phyloP scores from a whole-genome alignment of 352 stramenopile species.

The Blastocystis sp. region DNA sequence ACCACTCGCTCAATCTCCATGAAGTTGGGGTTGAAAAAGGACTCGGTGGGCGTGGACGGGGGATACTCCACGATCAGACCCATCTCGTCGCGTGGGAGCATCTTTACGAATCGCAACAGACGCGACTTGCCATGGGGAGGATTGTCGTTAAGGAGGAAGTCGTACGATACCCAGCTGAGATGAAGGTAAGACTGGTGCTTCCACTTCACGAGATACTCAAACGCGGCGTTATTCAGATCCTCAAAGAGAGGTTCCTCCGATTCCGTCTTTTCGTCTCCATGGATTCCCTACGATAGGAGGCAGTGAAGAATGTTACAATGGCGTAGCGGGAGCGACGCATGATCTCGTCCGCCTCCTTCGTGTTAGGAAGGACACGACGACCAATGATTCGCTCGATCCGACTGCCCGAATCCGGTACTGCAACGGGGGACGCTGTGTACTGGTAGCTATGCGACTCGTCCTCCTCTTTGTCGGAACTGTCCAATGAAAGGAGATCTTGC shows the following conservation, averaged over 20 bases:
- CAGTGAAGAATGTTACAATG: not conserved
- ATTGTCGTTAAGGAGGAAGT: slow-evolving; percentile 29
- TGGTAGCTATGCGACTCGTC: not conserved
- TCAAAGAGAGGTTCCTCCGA: not conserved
- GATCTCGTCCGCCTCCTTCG: slow-evolving; percentile 7
- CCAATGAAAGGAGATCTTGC: not conserved
- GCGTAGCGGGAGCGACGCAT: slow-evolving; percentile 28
- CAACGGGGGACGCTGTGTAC: not conserved
- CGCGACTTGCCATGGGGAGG: slow-evolving; percentile 48
- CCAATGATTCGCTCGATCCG: slow-evolving; percentile 54
- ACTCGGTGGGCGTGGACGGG: slow-evolving; percentile 11
- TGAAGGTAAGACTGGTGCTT: slow-evolving; percentile 88
- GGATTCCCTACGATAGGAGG: not conserved
- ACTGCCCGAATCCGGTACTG: not conserved
- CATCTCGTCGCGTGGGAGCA: slow-evolving; percentile 37
- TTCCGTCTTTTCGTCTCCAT: not conserved
- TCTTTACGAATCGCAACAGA: slow-evolving; percentile 49
- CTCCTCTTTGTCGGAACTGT: slow-evolving; percentile 37
- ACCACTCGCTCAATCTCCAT: slow-evolving; percentile 35
- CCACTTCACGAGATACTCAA: slow-evolving; percentile 95
- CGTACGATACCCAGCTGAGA: slow-evolving; percentile 73
- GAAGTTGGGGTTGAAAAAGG: slow-evolving; percentile 48
- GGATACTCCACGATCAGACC: slow-evolving; percentile 45
- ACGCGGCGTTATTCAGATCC: slow-evolving; percentile 24
- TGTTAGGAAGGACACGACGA: slow-evolving; percentile 35